These are phyloP conservation scores for Trichothecium sympodiale DNA, from an alignment of 2,329 filamentous ascomycete genomes.

Conservation along the genomic window DNA sequence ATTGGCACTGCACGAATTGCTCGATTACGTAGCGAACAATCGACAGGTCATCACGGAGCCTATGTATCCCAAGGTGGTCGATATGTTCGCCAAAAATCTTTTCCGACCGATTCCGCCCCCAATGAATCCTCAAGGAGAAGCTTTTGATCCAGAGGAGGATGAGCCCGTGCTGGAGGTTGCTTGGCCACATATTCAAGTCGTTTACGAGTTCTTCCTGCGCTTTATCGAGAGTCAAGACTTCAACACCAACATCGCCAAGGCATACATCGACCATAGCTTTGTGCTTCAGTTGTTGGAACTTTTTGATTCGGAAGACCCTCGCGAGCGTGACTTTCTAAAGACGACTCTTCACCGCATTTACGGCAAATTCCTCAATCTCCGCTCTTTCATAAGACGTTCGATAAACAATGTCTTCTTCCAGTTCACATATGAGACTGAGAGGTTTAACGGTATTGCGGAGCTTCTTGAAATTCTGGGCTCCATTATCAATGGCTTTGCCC, in stretches of 20 bases:
- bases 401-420: constrained; percentile 99
- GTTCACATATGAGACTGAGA: constrained; percentile 96
- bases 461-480: constrained; percentile 92
- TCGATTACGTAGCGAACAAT: constrained; percentile 98
- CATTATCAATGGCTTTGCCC: constrained; percentile 96
- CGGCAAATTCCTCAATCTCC: constrained; percentile 94
- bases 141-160: constrained; percentile 96
- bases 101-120: constrained; percentile 95
- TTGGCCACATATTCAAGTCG: constrained; percentile 98
- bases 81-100: constrained; percentile 98
- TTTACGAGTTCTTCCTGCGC: constrained; percentile 97
- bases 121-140: constrained; percentile 94
- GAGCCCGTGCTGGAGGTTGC: constrained; percentile 96
- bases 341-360: constrained; percentile 97
- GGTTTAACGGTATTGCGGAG: constrained; percentile 97
- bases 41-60: constrained; percentile 96
- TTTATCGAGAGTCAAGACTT: constrained; percentile 99
- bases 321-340: constrained; percentile 95
- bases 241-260: constrained; percentile 98
- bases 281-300: constrained; percentile 93
- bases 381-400: constrained; percentile 92
- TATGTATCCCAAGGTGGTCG: constrained; percentile 96
- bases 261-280: constrained; percentile 97
- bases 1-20: constrained; percentile 83
- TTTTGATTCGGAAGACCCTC: constrained; percentile 94